Evolutionary conservation across 257 asterid species (phyloP), one percentile per base, ranked within the genome.

Genomic region (Anisodus acutangulus): DNA sequence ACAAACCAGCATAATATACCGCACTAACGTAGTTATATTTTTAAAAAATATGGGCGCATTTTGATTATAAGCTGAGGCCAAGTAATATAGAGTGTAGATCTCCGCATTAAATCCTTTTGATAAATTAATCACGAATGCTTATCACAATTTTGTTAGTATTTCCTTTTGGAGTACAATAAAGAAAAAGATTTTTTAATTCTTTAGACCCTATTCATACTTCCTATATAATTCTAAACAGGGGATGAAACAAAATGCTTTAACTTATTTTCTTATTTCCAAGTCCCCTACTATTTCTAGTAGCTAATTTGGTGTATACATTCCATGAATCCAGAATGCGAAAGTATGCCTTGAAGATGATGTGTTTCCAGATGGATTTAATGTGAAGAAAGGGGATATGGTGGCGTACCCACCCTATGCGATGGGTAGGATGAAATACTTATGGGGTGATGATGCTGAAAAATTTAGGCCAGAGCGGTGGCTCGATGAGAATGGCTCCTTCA

Each of bases 381-480:
- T 92, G 86, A 90, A 80, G 82, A 91, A 91, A 89, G 93, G 94
- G 0, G 93, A 92, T 17, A 88, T 91, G 88, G 87, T 92, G 79
- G 82, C 76, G 26, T 92, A 91, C 87, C 88, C 86, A 83, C 90
- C 97, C 0, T 92, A 91, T 69, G 92, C 97, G 39, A 92, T 92
- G 97, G 97, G 97, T 19, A 89, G 93, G 79, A 92, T 92, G 93
- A 47, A 81, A 45, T 90, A 83, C 58, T 76, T 91, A 49, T 92
- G 97, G 97, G 93, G 97, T 16, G 94, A 91, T 6, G 91, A 92
- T 59, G 94, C 93, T 35, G 88, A 87, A 80, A 88, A 88, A 47
- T 92, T 87, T 72, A 78, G 79, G 16, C 97, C 97, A 16, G 90
- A 91, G 58, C 87, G 97, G 87, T 91, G 97, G 97, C 92, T 92